phyloP scores from a whole-genome alignment of 768 basidiomycete genomes.

The Termitomyces sp. region DNA sequence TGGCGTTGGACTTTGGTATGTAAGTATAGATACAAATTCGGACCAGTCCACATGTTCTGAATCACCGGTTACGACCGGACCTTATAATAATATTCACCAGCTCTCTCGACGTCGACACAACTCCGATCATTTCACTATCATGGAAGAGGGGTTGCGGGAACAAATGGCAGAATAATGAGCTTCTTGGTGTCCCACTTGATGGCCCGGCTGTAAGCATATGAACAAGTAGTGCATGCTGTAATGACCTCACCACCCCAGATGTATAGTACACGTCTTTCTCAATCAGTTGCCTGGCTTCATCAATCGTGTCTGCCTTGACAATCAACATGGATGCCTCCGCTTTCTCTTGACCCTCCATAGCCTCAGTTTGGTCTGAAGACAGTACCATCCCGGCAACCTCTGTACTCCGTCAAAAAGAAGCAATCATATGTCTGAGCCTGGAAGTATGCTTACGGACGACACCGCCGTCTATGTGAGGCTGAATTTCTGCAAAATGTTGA shows the following conservation, averaged over 20 bases:
- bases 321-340: slow-evolving; percentile 53
- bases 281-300: slow-evolving; percentile 33
- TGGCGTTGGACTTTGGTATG: slow-evolving; percentile 13
- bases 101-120: no score
- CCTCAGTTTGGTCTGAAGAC: slow-evolving; percentile 41
- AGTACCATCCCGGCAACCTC: slow-evolving; percentile 51
- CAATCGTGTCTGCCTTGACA: slow-evolving; percentile 49
- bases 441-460: slow-evolving; percentile 35
- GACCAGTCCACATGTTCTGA: not conserved
- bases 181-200: slow-evolving; percentile 61
- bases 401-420: slow-evolving; percentile 19
- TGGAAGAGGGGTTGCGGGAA: slow-evolving; percentile 33
- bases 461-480: slow-evolving; percentile 36
- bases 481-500: slow-evolving; percentile 41
- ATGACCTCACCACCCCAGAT: slow-evolving; percentile 34
- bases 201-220: not conserved
- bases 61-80: no score
- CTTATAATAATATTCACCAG: not conserved
- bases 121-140: slow-evolving; percentile 15
- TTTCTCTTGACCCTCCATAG: slow-evolving; percentile 33
- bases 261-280: slow-evolving; percentile 39
- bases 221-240: not conserved
- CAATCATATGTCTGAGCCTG: not conserved
- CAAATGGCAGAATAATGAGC: slow-evolving; percentile 47
- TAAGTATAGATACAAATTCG: slow-evolving; percentile 3